Conservation (phyloP, 108 stramenopile genomes). For the Aurantiochytrium sp. region DNA sequence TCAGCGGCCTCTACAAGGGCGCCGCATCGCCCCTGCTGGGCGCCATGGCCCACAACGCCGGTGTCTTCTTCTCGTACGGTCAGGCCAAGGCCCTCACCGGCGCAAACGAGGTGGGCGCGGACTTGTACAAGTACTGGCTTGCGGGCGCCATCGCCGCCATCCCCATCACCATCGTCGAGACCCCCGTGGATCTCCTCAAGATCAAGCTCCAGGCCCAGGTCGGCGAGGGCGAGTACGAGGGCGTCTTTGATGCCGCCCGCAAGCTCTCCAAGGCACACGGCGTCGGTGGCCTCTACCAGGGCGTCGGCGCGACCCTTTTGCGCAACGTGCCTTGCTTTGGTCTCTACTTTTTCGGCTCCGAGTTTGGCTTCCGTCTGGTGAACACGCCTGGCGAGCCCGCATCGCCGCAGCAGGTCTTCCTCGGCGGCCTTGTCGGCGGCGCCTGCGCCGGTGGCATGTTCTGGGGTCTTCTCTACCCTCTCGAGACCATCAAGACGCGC, state of each 20-base stretch:
- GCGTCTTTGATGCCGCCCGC: slow-evolving; percentile 30
- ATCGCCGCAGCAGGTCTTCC: not conserved
- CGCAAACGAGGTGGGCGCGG: slow-evolving; percentile 27
- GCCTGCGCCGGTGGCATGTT: slow-evolving; percentile 21
- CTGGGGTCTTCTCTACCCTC: slow-evolving; percentile 41
- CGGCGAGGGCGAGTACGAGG: slow-evolving; percentile 24
- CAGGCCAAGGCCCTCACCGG: slow-evolving; percentile 30
- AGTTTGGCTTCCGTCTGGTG: slow-evolving; percentile 10
- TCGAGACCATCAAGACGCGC: slow-evolving; percentile 40
- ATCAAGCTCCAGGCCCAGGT: slow-evolving; percentile 47
- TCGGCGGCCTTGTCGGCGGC: not conserved
- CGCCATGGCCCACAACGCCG: slow-evolving; percentile 45
- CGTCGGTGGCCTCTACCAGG: slow-evolving; percentile 34
- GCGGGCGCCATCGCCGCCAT: slow-evolving; percentile 35
- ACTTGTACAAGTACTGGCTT: slow-evolving; percentile 32
- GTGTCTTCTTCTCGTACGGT: slow-evolving; percentile 46
- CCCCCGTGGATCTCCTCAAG: slow-evolving; percentile 42
- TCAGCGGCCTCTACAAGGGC: slow-evolving; percentile 30
- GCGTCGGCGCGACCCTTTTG: slow-evolving; percentile 25
- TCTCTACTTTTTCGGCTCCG: slow-evolving; percentile 41
- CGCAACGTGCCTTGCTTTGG: slow-evolving; percentile 40
- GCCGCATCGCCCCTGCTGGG: slow-evolving; percentile 34
- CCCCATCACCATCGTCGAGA: slow-evolving; percentile 37
- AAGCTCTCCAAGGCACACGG: slow-evolving; percentile 27
- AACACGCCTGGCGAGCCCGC: not conserved